Evolutionary conservation across 2,329 filamentous ascomycete genomes (phyloP).

Genomic region (Tolypocladium nubicola): DNA sequence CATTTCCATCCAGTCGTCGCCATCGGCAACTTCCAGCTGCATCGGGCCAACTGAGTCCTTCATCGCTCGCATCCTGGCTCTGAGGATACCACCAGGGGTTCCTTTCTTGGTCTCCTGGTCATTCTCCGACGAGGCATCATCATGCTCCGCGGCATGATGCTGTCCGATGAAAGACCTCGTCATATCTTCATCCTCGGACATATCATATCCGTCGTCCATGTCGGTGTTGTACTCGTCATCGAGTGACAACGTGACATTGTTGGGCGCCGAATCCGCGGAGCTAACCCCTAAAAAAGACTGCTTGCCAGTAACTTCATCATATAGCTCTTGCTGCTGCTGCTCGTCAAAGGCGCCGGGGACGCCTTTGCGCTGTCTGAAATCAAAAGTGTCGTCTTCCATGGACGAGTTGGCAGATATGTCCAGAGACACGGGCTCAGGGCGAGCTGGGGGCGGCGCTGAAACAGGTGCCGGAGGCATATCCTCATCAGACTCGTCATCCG

Average conservation of each 20-base stretch:
- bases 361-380: slow-evolving; percentile 38
- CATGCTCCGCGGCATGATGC: slow-evolving; percentile 67
- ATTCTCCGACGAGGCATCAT: slow-evolving; percentile 44
- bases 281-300: slow-evolving; percentile 90
- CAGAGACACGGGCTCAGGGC: slow-evolving; percentile 7
- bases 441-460: slow-evolving; percentile 10
- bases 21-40: slow-evolving; percentile 51
- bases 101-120: slow-evolving; percentile 32
- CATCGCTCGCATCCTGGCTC: slow-evolving; percentile 52
- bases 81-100: slow-evolving; percentile 51
- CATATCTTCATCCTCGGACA: slow-evolving; percentile 60
- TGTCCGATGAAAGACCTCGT: slow-evolving; percentile 66
- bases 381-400: slow-evolving; percentile 46
- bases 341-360: slow-evolving; percentile 80
- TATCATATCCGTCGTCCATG: slow-evolving; percentile 68
- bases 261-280: slow-evolving; percentile 72
- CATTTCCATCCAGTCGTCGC: slow-evolving; percentile 88
- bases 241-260: slow-evolving; percentile 46
- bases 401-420: slow-evolving; percentile 13
- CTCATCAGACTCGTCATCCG: slow-evolving; percentile 59
- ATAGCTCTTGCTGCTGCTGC: slow-evolving; percentile 42
- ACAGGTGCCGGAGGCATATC: slow-evolving; percentile 19
- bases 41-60: slow-evolving; percentile 49
- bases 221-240: slow-evolving; percentile 45
- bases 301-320: slow-evolving; percentile 40